These are phyloP conservation scores for Macrophomina pseudophaseolina DNA, from an alignment of 2,329 filamentous ascomycete species.

Conservation along the genomic window DNA sequence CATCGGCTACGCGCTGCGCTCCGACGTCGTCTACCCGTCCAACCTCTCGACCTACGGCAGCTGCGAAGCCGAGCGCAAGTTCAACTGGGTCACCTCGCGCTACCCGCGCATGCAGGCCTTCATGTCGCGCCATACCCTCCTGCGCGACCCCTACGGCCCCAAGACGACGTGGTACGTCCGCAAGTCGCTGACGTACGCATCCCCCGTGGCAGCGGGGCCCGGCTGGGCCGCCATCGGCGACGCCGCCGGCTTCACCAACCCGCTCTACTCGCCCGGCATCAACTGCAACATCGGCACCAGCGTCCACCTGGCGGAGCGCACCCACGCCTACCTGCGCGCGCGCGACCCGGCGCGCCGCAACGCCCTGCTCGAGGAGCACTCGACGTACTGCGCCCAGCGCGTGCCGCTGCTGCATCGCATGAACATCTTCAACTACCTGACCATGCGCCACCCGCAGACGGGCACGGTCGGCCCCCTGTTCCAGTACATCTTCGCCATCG, in stretches of 20 bases:
- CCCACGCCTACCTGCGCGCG: background rate
- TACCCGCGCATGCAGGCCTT: slow-evolving; percentile 1
- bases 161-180: background rate
- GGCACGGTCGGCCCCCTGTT: background rate
- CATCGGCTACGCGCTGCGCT: slow-evolving; percentile 2
- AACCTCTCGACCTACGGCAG: background rate
- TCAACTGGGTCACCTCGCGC: slow-evolving; percentile 7
- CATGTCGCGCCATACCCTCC: background rate
- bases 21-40: background rate
- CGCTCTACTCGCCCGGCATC: slow-evolving; percentile 4
- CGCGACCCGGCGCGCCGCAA: background rate
- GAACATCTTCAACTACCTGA: background rate
- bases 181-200: background rate
- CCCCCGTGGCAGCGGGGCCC: background rate
- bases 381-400: background rate
- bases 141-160: background rate
- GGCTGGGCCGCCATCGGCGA: slow-evolving; percentile 9
- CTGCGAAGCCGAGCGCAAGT: slow-evolving; percentile 5
- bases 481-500: background rate
- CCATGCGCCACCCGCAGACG: background rate
- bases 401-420: background rate
- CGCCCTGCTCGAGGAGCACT: background rate
- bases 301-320: background rate
- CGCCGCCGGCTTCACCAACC: background rate
- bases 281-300: slow-evolving; percentile 5